phyloP scores from a whole-genome alignment of 495 filamentous ascomycete species.

The Annulohypoxylon bovei region DNA sequence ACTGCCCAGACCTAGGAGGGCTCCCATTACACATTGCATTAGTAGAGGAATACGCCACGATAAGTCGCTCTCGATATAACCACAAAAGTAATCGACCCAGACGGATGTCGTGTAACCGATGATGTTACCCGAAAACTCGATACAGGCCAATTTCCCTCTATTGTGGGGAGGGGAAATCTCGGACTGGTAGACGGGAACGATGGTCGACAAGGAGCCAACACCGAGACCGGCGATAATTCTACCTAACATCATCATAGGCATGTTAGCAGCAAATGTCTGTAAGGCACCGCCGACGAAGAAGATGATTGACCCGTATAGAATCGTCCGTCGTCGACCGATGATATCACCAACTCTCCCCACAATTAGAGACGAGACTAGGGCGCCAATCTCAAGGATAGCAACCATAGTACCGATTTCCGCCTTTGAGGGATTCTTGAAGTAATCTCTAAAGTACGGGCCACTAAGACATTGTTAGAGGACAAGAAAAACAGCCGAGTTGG shows the following conservation, averaged over 20 bases:
- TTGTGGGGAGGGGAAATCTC: slow-evolving; percentile 98
- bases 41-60: slow-evolving; percentile 92
- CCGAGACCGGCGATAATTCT: slow-evolving; percentile 92
- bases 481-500: slow-evolving; percentile 22
- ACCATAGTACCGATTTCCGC: slow-evolving; percentile 95
- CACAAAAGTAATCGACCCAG: slow-evolving; percentile 98
- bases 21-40: slow-evolving; percentile 95
- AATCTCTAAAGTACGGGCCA: slow-evolving; percentile 84
- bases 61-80: slow-evolving; percentile 82
- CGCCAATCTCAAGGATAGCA: slow-evolving; percentile 93
- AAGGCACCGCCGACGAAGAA: slow-evolving; percentile 91
- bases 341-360: slow-evolving; percentile 92
- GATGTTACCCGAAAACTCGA: slow-evolving; percentile 98
- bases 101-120: slow-evolving; percentile 94
- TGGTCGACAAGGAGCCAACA: slow-evolving; percentile 93
- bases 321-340: slow-evolving; percentile 88
- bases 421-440: slow-evolving; percentile 86
- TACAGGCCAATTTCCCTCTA: slow-evolving; percentile 93
- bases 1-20: slow-evolving; percentile 82
- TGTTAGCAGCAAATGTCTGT: slow-evolving; percentile 81
- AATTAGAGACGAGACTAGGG: slow-evolving; percentile 87
- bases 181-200: slow-evolving; percentile 97
- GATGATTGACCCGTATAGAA: slow-evolving; percentile 90
- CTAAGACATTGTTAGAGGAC: slow-evolving; percentile 57
- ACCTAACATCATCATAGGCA: slow-evolving; percentile 92